Base-by-base conservation (phyloP, 331 rosid species). In the Dryas integrifolia region DNA sequence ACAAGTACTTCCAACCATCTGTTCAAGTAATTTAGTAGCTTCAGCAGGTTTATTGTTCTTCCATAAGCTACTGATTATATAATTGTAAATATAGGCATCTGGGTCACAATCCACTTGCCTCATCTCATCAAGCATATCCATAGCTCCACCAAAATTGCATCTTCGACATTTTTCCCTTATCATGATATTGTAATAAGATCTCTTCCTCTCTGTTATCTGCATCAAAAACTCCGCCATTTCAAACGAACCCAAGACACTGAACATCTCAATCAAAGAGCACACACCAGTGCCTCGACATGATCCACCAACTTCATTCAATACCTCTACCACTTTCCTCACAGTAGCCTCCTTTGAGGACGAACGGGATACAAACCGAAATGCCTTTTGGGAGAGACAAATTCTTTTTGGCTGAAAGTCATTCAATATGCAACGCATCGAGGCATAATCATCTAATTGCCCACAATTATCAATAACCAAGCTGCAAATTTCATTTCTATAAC, bases 281-380 rank as follows among this genome's bases (percentile, higher is more conserved):
- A 88, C 30, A 13, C 97, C 97, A 4, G 89, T 81, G 35, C 65
- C 59, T 63, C 67, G 78, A 72, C 87, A 87, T n/a, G 80, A 50
- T 46, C 93, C 97, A 49, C 90, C 92, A 44, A 87, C 97, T 77
- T 70, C 61, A 63, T 86, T 76, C 81, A 92, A 79, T 53, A 84
- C 80, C 72, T 40, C 69, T 38, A 87, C 55, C 21, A 80, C 44
- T 76, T 70, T 83, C 65, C 67, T 47, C 16, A 82, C 77, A 69
- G 79, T 83, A 69, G 56, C 77, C 73, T 80, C 72, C 70, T 73
- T 74, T 38, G 71, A 46, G 14, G 69, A n/a, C 5, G 67, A 82
- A 79, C 71, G 77, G 30, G 72, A 60, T 84, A 90, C 67, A 73
- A 92, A 92, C 52, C 72, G 80, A 84, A 90, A 88, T 9, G 97